phyloP scores from a whole-genome alignment of 2,329 filamentous ascomycete species.

The Colletotrichum lupini region DNA sequence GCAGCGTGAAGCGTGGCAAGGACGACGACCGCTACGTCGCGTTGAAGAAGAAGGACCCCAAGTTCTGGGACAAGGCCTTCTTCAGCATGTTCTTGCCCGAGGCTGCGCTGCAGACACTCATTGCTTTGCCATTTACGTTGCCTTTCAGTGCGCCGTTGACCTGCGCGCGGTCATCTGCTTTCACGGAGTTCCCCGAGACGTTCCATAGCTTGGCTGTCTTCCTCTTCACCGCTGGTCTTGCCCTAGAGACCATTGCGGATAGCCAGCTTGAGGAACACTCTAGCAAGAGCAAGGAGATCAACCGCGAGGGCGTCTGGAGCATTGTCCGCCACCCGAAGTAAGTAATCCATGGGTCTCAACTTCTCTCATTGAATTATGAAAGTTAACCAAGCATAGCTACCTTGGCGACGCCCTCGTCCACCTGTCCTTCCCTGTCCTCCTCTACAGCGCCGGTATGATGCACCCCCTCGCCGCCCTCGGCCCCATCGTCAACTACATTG shows the following conservation, averaged over 20 bases:
- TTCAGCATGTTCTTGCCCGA: constrained; percentile 67
- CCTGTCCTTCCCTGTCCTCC: constrained; percentile 67
- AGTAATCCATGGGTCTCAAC: constrained; percentile 39
- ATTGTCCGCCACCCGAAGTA: constrained; percentile 72
- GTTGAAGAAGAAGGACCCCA: constrained; percentile 55
- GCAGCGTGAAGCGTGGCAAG: constrained; percentile 59
- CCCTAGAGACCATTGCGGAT: constrained; percentile 67
- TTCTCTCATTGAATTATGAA: not conserved
- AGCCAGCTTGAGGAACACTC: constrained; percentile 62
- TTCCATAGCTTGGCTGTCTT: constrained; percentile 60
- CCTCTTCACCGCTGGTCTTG: constrained; percentile 66
- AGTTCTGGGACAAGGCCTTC: constrained; percentile 68
- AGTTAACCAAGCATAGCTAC: constrained; percentile 51
- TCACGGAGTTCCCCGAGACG: constrained; percentile 35
- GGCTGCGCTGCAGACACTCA: constrained; percentile 65
- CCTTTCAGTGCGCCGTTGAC: constrained; percentile 59
- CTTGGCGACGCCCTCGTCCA: constrained; percentile 70
- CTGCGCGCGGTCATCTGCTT: constrained; percentile 15
- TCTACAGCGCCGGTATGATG: constrained; percentile 65
- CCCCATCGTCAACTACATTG: constrained; percentile 67
- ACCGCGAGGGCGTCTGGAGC: constrained; percentile 69
- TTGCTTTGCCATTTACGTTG: constrained; percentile 66
- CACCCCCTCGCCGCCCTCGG: constrained; percentile 66
- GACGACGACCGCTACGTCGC: constrained; percentile 67
- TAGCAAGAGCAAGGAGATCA: constrained; percentile 47